phyloP scores from a whole-genome alignment of 176 grass and related monocot species.

The Miscanthus lutarioriparius region DNA sequence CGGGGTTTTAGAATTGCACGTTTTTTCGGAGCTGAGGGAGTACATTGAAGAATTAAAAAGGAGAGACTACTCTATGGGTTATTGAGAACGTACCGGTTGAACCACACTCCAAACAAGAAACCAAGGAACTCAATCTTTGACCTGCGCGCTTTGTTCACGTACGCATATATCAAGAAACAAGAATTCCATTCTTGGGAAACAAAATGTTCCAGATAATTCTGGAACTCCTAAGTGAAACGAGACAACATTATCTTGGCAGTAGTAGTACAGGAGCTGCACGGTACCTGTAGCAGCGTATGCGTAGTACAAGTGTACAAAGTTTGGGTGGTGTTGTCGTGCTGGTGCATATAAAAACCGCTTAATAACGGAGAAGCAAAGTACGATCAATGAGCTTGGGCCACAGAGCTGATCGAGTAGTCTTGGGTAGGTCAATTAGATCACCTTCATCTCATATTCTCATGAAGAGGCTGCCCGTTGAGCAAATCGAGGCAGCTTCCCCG shows the following conservation, averaged over 20 bases:
- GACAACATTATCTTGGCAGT: neutral
- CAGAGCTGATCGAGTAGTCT: neutral
- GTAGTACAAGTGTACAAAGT: neutral
- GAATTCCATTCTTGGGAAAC: neutral
- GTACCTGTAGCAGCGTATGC: neutral
- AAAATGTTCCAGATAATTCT: neutral
- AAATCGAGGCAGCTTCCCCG: slow-evolving; percentile 14
- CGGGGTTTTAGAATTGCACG: too few relatives aligned
- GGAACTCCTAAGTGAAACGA: neutral
- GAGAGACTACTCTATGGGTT: neutral
- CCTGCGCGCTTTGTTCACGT: neutral
- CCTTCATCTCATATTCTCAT: slow-evolving; percentile 24
- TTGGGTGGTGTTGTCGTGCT: neutral
- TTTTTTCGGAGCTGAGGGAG: too few relatives aligned
- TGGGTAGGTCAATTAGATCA: slow-evolving; percentile 42
- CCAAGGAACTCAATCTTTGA: neutral
- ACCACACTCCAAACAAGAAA: neutral
- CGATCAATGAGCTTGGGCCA: neutral
- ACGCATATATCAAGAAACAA: too few relatives aligned
- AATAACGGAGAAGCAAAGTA: slow-evolving; percentile 4
- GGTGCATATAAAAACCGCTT: neutral
- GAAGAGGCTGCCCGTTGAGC: neutral
- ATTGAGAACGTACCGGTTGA: slow-evolving; percentile 9
- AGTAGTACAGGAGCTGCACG: neutral
- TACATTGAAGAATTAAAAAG: too few relatives aligned